Evolutionary conservation across 2,329 filamentous ascomycete species (phyloP).

Genomic region (Paecilomyces dactylethromorphus): DNA sequence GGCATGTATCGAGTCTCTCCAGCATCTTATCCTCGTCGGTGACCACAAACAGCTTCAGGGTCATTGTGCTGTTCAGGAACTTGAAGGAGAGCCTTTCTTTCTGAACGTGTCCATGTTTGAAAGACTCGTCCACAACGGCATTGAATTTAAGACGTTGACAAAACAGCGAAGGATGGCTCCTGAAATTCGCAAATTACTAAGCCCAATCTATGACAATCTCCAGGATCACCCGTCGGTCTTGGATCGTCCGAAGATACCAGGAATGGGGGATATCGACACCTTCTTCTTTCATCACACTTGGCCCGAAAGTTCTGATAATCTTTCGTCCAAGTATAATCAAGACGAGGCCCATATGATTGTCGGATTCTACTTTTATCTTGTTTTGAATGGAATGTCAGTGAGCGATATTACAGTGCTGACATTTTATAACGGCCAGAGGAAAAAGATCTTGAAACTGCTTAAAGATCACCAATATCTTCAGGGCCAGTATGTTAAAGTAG

Average conservation of each 20-base stretch:
- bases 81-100: constrained; percentile 56
- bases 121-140: constrained; percentile 59
- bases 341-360: constrained; percentile 72
- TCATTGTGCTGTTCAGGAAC: constrained; percentile 55
- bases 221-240: constrained; percentile 53
- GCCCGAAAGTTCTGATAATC: constrained; percentile 57
- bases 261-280: constrained; percentile 55
- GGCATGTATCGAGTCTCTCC: constrained; percentile 54
- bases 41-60: constrained; percentile 74
- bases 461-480: constrained; percentile 39
- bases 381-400: constrained; percentile 56
- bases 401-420: constrained; percentile 71
- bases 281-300: constrained; percentile 62
- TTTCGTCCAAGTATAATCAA: constrained; percentile 62
- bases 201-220: constrained; percentile 56
- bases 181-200: constrained; percentile 55
- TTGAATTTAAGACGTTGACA: constrained; percentile 59
- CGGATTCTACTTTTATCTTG: constrained; percentile 64
- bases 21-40: constrained; percentile 65
- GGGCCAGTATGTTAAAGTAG: constrained; percentile 51
- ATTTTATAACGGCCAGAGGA: constrained; percentile 81
- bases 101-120: constrained; percentile 75
- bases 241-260: constrained; percentile 49
- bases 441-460: constrained; percentile 49
- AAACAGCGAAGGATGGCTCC: constrained; percentile 69